phyloP scores from a whole-genome alignment of 1,284 basidiomycete species.

The Irpex sp. region DNA sequence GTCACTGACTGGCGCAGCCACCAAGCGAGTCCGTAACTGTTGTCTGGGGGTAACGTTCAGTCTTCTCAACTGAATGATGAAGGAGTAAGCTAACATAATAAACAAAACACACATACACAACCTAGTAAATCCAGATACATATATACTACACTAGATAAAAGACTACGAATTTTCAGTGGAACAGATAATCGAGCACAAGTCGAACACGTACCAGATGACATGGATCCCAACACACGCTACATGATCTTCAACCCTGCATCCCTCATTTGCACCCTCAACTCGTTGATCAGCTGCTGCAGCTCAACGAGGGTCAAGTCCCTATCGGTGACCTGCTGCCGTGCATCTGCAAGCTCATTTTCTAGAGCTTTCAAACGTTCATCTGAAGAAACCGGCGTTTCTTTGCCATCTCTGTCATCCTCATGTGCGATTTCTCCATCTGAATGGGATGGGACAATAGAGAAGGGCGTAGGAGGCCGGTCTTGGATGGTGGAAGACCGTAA shows the following conservation, averaged over 20 bases:
- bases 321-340: conserved; percentile 17
- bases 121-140: too few species aligned
- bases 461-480: conserved; percentile 10
- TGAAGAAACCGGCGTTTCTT: not conserved
- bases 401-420: not conserved
- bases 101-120: too few species aligned
- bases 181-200: too few species aligned
- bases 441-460: not conserved
- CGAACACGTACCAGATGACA: too few species aligned
- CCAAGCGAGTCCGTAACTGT: too few species aligned
- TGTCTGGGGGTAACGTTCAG: too few species aligned
- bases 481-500: not conserved
- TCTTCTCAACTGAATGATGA: too few species aligned
- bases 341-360: conserved; percentile 20
- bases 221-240: not conserved
- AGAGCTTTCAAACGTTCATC: conserved; percentile 17
- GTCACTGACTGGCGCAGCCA: too few species aligned
- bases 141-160: too few species aligned
- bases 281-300: conserved; percentile 18
- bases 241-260: not conserved
- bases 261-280: conserved; percentile 7
- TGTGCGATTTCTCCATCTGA: not conserved
- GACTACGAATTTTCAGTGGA: too few species aligned
- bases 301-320: conserved; percentile 21
- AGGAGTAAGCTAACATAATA: too few species aligned